A percentile compares a stretch with the other conserved stretches of the same genome.
Evolutionary conservation across 768 basidiomycete genomes (phyloP).

Genomic region (Hypholoma sublateritium): DNA sequence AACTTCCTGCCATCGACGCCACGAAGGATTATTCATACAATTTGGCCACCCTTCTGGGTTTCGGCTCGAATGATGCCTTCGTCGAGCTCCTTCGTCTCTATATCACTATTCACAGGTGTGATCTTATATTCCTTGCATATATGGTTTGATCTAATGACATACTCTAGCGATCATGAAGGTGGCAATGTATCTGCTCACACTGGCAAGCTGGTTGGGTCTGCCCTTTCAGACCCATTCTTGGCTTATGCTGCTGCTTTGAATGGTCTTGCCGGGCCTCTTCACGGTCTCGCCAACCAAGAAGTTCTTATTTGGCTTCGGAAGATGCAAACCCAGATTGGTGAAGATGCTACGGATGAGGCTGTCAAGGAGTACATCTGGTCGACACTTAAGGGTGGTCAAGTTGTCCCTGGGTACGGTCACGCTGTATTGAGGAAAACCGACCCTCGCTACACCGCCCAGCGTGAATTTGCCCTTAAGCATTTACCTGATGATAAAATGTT

Average conservation of each 20-base stretch:
- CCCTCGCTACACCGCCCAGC: slow-evolving; percentile 88
- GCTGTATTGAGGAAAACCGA: slow-evolving; percentile 89
- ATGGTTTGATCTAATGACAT: not conserved
- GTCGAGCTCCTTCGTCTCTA: slow-evolving; percentile 95
- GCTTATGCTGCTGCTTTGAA: slow-evolving; percentile 91
- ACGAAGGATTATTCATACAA: slow-evolving; percentile 89
- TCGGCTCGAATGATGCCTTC: slow-evolving; percentile 82
- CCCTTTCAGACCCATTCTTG: slow-evolving; percentile 97
- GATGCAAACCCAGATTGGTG: slow-evolving; percentile 90
- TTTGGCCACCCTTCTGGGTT: slow-evolving; percentile 87
- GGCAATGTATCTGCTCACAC: slow-evolving; percentile 98
- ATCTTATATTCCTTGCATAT: not conserved
- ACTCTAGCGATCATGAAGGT: slow-evolving; percentile 87
- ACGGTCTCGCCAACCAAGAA: slow-evolving; percentile 97
- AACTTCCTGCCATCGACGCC: slow-evolving; percentile 81
- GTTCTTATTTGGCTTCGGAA: slow-evolving; percentile 92
- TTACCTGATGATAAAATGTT: slow-evolving; percentile 87
- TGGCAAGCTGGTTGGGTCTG: slow-evolving; percentile 90
- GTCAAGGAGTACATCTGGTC: slow-evolving; percentile 95
- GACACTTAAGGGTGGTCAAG: slow-evolving; percentile 89
- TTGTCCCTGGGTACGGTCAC: slow-evolving; percentile 91
- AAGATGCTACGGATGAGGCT: slow-evolving; percentile 80
- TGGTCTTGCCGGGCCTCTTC: slow-evolving; percentile 95
- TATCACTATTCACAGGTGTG: slow-evolving; percentile 91
- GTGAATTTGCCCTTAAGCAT: slow-evolving; percentile 86